Percentiles rank a stretch among this genome's conserved stretches.
Evolutionary conservation across 208 protist genomes (phyloP).

Genomic region (Wallacemonas sp.): DNA sequence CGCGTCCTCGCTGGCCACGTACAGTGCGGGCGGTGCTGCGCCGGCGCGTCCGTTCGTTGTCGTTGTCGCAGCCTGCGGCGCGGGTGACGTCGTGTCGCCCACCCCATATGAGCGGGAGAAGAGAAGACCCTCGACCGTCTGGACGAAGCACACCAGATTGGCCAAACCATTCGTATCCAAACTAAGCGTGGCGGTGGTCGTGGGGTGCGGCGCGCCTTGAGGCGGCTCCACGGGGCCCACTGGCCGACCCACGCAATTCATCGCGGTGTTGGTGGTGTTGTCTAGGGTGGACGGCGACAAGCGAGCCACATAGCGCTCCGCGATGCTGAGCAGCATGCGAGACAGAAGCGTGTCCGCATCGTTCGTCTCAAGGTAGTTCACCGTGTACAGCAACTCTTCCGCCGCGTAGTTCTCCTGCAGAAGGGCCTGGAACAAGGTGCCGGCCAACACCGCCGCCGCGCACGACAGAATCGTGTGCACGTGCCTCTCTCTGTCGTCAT

Average conservation of each 20-base stretch:
- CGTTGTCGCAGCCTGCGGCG: conserved; percentile 1
- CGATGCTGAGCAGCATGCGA: conserved; percentile 51
- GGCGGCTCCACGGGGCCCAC: too few relatives aligned
- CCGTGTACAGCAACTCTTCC: conserved; percentile 56
- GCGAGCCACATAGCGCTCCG: conserved; percentile 46
- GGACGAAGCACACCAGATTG: conserved; percentile 63
- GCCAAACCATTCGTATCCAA: conserved; percentile 22
- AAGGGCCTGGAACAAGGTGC: conserved; percentile 60
- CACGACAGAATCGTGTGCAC: conserved; percentile 21
- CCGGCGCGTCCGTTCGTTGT: too few relatives aligned
- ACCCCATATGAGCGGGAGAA: conserved; percentile 47
- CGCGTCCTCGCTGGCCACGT: not conserved
- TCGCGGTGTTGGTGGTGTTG: not conserved
- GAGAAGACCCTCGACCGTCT: conserved; percentile 60
- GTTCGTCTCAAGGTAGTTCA: conserved; percentile 41
- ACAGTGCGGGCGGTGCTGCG: too few relatives aligned
- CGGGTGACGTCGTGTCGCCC: not conserved
- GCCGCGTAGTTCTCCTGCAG: conserved; percentile 69
- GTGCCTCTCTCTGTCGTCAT: not conserved
- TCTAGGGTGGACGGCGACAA: conserved; percentile 2
- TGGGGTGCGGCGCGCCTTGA: not conserved
- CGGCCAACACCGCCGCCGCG: conserved; percentile 47
- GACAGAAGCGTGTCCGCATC: conserved; percentile 33
- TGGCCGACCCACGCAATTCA: too few relatives aligned
- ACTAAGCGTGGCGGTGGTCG: not conserved